Conservation (phyloP, 2,329 filamentous ascomycete genomes). For the Claviceps fusiformis region DNA sequence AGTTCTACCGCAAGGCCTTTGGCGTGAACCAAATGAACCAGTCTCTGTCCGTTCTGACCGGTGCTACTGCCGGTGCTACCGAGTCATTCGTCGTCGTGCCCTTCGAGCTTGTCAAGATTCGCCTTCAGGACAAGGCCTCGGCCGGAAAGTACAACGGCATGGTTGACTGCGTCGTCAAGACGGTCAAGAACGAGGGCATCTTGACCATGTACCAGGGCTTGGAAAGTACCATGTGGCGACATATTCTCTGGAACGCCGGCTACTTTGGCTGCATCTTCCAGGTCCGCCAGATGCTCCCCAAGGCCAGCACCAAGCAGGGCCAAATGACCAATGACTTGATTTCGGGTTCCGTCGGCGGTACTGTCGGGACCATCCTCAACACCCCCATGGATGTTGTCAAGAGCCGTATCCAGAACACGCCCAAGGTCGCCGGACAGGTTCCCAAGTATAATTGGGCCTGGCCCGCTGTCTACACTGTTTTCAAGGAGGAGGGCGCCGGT, state of each 20-base stretch:
- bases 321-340: conserved; percentile 82
- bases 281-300: conserved; percentile 71
- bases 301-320: conserved; percentile 62
- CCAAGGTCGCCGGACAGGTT: conserved; percentile 63
- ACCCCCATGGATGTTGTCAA: conserved; percentile 97
- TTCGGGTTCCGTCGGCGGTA: conserved; percentile 79
- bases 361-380: conserved; percentile 78
- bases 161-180: conserved; percentile 69
- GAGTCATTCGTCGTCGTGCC: conserved; percentile 95
- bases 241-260: conserved; percentile 78
- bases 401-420: conserved; percentile 90
- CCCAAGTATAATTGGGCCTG: conserved; percentile 99
- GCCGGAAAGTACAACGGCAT: conserved; percentile 78
- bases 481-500: conserved; percentile 81
- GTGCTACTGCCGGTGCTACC: conserved; percentile 86
- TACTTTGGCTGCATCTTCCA: conserved; percentile 99
- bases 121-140: conserved; percentile 88
- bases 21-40: conserved; percentile 81
- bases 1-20: conserved; percentile 81
- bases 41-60: conserved; percentile 79
- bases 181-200: conserved; percentile 66
- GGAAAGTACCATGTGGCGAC: conserved; percentile 92
- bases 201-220: conserved; percentile 92
- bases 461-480: conserved; percentile 71
- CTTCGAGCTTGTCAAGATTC: conserved; percentile 97